These are phyloP conservation scores for sunflower (Helianthus annuus) DNA, from an alignment of 129 eudicot genomes.

Conservation along the genomic window DNA sequence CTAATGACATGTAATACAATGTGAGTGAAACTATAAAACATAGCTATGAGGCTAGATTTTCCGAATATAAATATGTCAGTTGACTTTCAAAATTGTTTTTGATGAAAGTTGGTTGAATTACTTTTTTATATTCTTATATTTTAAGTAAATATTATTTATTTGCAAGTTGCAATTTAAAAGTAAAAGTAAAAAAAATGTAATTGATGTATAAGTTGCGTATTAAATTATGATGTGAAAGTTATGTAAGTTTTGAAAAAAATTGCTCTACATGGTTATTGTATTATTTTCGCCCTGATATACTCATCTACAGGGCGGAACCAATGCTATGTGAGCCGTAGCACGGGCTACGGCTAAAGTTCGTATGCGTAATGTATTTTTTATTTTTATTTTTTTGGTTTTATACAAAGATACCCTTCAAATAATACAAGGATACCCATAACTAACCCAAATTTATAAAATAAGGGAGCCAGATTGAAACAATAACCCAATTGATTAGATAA, in stretches of 20 bases:
- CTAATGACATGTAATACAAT: not conserved
- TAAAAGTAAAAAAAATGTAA: constrained; percentile 11
- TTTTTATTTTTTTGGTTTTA: no score
- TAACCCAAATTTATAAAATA: no score
- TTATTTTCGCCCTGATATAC: not conserved
- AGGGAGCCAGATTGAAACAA: no score
- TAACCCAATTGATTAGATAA: no score
- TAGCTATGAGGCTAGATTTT: not conserved
- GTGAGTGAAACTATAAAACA: not conserved
- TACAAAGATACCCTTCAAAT: no score
- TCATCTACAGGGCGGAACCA: not conserved
- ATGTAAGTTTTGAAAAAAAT: not conserved
- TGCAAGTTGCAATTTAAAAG: constrained; percentile 5
- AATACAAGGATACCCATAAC: no score
- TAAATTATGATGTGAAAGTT: not conserved
- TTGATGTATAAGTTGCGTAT: constrained; percentile 1
- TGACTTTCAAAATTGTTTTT: not conserved
- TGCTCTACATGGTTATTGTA: not conserved
- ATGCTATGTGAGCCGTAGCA: no score
- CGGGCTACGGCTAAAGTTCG: no score
- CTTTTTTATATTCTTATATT: not conserved
- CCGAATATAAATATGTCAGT: not conserved
- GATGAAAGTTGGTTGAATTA: not conserved
- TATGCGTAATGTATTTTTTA: no score
- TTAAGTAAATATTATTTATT: not conserved